Evolutionary conservation across 2,329 filamentous ascomycete genomes (phyloP).

Genomic region (Cercospora canescens): DNA sequence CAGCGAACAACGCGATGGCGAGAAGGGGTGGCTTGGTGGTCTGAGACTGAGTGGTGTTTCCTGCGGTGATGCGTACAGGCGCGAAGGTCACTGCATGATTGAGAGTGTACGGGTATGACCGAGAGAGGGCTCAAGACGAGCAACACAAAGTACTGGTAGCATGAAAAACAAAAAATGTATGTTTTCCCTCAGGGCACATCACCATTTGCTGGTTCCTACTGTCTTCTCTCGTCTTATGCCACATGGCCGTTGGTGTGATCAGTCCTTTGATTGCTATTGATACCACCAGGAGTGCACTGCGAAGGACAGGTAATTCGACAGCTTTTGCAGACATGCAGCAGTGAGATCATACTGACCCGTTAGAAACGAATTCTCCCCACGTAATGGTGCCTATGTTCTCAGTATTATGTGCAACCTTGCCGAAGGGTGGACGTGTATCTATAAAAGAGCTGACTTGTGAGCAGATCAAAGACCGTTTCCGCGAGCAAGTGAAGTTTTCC

Average conservation of each 20-base stretch:
- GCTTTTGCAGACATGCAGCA: neutral
- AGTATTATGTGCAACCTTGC: too few relatives aligned
- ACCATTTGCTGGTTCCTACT: neutral
- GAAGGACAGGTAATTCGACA: neutral
- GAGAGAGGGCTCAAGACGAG: slow-evolving; percentile 1
- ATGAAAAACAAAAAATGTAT: slow-evolving; percentile 8
- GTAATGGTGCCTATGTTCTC: too few relatives aligned
- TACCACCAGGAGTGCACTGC: neutral
- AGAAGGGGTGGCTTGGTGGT: neutral
- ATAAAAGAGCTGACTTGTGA: too few relatives aligned
- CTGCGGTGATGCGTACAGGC: neutral
- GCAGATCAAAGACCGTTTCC: too few relatives aligned
- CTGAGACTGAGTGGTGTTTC: neutral
- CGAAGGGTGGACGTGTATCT: too few relatives aligned
- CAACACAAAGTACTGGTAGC: neutral
- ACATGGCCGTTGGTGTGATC: neutral
- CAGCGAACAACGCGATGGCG: neutral
- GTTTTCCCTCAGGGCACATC: slow-evolving; percentile 1
- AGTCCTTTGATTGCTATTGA: neutral
- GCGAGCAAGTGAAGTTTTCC: too few relatives aligned
- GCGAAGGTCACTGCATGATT: neutral
- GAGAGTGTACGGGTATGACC: neutral
- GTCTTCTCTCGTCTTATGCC: neutral
- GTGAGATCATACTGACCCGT: too few relatives aligned
- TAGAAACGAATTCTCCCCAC: too few relatives aligned